Conservation (phyloP, 2,329 filamentous ascomycete species). For the Aspergillus hiratsukae region DNA sequence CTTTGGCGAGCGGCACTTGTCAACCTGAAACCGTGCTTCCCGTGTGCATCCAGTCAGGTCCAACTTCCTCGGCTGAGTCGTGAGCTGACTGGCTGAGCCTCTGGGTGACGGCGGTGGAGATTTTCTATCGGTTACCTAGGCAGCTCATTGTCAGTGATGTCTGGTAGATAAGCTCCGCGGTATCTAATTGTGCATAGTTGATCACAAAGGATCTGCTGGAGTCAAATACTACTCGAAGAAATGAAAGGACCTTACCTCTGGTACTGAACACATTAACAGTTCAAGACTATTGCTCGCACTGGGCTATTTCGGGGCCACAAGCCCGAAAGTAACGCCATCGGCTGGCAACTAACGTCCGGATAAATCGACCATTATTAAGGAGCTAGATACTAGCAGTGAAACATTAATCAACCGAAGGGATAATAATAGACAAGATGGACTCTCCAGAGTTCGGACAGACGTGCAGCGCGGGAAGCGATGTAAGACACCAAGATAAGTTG, state of each 20-base stretch:
- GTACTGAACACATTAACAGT: not conserved
- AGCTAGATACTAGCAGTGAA: not conserved
- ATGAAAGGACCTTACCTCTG: not conserved
- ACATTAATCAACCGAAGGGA: not conserved
- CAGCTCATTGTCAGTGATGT: not conserved
- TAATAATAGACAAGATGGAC: not conserved
- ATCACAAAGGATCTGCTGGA: not conserved
- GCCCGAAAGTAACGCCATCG: not conserved
- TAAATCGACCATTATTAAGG: not conserved
- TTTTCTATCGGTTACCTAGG: not conserved
- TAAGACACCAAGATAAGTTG: too few species aligned
- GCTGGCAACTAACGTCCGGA: not conserved
- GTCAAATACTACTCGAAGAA: not conserved
- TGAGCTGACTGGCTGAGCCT: not conserved
- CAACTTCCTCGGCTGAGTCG: not conserved
- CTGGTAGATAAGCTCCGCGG: not conserved
- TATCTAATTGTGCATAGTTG: not conserved
- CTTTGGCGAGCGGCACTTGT: conserved; percentile 7
- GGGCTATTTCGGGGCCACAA: not conserved
- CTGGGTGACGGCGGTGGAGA: not conserved
- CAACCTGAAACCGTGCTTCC: conserved; percentile 19
- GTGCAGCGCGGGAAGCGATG: too few species aligned
- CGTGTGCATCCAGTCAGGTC: conserved; percentile 1
- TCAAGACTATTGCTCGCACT: not conserved
- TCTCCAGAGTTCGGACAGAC: not conserved